Evolutionary conservation across 495 filamentous ascomycete genomes (phyloP).

Genomic region (Parathielavia appendiculata): DNA sequence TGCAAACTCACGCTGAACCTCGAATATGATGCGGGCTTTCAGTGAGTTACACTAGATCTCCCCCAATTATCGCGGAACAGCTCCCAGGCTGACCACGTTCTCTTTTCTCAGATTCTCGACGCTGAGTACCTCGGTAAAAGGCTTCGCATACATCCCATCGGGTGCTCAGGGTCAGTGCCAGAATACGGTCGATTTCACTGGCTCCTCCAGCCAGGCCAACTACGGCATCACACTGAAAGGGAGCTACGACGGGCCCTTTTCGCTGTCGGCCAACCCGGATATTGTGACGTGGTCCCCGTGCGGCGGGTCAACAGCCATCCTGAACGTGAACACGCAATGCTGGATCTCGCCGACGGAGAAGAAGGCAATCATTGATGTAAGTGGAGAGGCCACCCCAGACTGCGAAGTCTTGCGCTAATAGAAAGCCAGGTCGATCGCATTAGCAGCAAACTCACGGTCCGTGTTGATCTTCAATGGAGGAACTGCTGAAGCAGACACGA

Average conservation of each 20-base stretch:
- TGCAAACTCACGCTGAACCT: conserved; percentile 19
- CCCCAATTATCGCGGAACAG: not conserved
- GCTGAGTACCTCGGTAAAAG: conserved; percentile 12
- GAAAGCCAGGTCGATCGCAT: not conserved
- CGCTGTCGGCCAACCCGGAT: conserved; percentile 12
- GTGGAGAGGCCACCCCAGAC: not conserved
- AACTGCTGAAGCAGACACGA: not conserved
- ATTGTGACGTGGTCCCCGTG: conserved; percentile 13
- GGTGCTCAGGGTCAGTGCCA: conserved; percentile 14
- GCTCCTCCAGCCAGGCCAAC: not conserved
- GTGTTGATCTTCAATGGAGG: not conserved
- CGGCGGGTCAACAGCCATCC: conserved; percentile 19
- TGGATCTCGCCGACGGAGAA: conserved; percentile 19
- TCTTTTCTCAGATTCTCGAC: conserved; percentile 5
- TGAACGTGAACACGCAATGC: conserved; percentile 25
- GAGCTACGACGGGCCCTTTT: conserved; percentile 11
- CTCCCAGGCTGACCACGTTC: not conserved
- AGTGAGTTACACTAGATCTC: not conserved
- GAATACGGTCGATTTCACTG: conserved; percentile 21
- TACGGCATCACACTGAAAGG: conserved; percentile 12
- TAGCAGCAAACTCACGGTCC: not conserved
- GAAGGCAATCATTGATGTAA: conserved; percentile 20
- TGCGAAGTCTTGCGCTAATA: not conserved
- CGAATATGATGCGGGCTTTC: conserved; percentile 12
- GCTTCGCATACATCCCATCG: conserved; percentile 19